Conservation (phyloP, 495 filamentous ascomycete species). For the Tuber borchii region DNA sequence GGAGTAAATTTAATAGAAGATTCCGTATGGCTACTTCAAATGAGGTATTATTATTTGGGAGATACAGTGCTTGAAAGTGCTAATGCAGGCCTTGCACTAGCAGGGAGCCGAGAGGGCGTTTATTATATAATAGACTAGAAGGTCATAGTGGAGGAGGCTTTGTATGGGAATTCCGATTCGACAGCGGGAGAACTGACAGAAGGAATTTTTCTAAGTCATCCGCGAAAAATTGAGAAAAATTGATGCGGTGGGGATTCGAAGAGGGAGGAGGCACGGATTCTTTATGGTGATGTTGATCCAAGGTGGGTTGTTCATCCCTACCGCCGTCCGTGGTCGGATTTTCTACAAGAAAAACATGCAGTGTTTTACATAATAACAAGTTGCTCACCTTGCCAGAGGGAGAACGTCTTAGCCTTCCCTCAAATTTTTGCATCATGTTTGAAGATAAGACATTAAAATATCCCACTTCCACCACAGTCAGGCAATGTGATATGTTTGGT, state of each 20-base stretch:
- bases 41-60: too few species aligned
- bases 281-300: slow-evolving; percentile 97
- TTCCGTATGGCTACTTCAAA: too few species aligned
- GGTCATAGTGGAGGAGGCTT: slow-evolving; percentile 96
- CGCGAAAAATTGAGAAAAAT: slow-evolving; percentile 74
- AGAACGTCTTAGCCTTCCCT: slow-evolving; percentile 85
- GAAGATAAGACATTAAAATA: slow-evolving; percentile 98
- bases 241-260: too few species aligned
- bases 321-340: neutral
- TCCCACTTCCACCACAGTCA: slow-evolving; percentile 92
- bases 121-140: slow-evolving; percentile 98
- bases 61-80: slow-evolving; percentile 87
- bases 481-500: slow-evolving; percentile 99
- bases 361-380: slow-evolving; percentile 98
- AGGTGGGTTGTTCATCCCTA: slow-evolving; percentile 74
- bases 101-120: slow-evolving; percentile 85
- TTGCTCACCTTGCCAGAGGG: slow-evolving; percentile 92
- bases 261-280: slow-evolving; percentile 69
- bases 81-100: slow-evolving; percentile 83
- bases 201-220: slow-evolving; percentile 91
- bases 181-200: slow-evolving; percentile 98
- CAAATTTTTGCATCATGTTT: slow-evolving; percentile 98
- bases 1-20: too few species aligned
- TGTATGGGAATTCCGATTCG: slow-evolving; percentile 91
- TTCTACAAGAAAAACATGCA: slow-evolving; percentile 22